Conservation (phyloP, 2,329 filamentous ascomycete genomes). For the Metarhizium rileyi region DNA sequence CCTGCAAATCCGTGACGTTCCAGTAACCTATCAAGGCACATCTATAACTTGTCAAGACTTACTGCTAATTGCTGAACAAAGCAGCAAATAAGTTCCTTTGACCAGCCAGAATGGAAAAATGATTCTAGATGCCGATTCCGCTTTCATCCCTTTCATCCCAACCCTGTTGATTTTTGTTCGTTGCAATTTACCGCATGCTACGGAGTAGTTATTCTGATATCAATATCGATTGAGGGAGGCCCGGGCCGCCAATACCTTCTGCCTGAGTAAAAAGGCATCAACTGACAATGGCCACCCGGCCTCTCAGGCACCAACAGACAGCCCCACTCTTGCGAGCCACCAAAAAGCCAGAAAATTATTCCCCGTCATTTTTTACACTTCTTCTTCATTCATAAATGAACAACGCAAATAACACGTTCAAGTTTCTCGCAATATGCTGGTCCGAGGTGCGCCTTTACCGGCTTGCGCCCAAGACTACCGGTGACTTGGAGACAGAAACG, state of each 20-base stretch:
- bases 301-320: not conserved
- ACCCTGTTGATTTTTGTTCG: too few species aligned
- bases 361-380: conserved; percentile 16
- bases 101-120: too few species aligned
- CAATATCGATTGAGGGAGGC: too few species aligned
- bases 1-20: too few species aligned
- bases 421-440: conserved; percentile 27
- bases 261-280: not conserved
- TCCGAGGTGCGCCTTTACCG: conserved; percentile 35
- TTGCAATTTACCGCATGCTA: too few species aligned
- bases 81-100: too few species aligned
- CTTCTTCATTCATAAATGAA: conserved; percentile 28
- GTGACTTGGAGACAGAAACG: conserved; percentile 39
- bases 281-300: not conserved
- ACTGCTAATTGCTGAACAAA: too few species aligned
- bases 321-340: not conserved
- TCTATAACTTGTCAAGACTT: too few species aligned
- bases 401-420: conserved; percentile 39
- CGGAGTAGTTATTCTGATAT: too few species aligned
- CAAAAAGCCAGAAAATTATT: conserved; percentile 9
- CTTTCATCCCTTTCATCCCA: too few species aligned
- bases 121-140: too few species aligned
- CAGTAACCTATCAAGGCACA: too few species aligned
- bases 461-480: conserved; percentile 36
- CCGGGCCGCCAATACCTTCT: not conserved